These are phyloP conservation scores for Trypanosoma lewisi DNA, from an alignment of 208 protist species.

Conservation along the genomic window DNA sequence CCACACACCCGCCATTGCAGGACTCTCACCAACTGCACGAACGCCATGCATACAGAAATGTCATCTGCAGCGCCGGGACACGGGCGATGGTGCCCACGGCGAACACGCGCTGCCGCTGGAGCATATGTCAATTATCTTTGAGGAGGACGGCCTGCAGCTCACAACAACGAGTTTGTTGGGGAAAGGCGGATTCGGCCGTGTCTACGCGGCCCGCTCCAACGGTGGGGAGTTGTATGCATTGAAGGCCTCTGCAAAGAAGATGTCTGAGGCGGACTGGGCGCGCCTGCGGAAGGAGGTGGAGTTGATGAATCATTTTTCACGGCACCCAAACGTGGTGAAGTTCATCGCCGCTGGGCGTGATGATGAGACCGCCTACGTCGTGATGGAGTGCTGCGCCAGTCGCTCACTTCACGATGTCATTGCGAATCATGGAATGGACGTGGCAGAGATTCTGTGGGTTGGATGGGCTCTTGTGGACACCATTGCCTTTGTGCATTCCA, in stretches of 20 bases:
- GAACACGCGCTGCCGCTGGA: constrained; percentile 55
- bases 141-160: constrained; percentile 61
- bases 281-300: constrained; percentile 83
- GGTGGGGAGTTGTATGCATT: constrained; percentile 77
- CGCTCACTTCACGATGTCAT: constrained; percentile 82
- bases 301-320: constrained; percentile 85
- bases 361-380: constrained; percentile 74
- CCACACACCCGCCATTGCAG: constrained; percentile 63
- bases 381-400: constrained; percentile 84
- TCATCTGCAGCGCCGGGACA: constrained; percentile 21
- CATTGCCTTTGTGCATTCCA: constrained; percentile 80
- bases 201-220: constrained; percentile 70
- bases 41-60: constrained; percentile 80
- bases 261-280: constrained; percentile 79
- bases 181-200: constrained; percentile 85
- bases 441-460: constrained; percentile 84
- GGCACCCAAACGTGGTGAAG: constrained; percentile 84
- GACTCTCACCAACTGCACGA: constrained; percentile 53
- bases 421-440: constrained; percentile 43
- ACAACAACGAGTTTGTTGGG: constrained; percentile 70
- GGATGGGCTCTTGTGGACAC: constrained; percentile 81
- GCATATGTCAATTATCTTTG: constrained; percentile 71
- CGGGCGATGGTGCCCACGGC: constrained; percentile 19
- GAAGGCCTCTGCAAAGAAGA: constrained; percentile 83
- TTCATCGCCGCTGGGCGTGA: constrained; percentile 75